A percentile compares a stretch with the other conserved stretches of the same genome.
These are phyloP conservation scores for Glycine latifolia DNA, from an alignment of 306 rosid genomes.

Conservation along the genomic window DNA sequence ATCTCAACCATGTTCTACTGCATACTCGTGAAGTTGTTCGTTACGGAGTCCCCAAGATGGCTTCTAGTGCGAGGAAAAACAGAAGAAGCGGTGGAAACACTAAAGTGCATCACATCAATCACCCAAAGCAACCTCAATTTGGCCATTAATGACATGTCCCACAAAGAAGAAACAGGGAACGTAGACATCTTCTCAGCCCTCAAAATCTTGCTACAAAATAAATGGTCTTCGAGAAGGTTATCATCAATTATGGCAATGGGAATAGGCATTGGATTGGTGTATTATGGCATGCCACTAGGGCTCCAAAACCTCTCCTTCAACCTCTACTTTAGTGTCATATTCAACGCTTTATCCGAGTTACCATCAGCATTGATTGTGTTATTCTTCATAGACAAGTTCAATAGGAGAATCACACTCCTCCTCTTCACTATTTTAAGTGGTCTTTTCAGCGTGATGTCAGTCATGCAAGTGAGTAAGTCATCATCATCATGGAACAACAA, in stretches of 20 bases:
- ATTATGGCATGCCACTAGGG: conserved; percentile 68
- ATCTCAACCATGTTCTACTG: conserved; percentile 52
- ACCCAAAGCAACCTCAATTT: conserved; percentile 16
- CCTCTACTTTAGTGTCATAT: conserved; percentile 57
- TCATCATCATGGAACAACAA: neutral
- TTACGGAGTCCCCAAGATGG: conserved; percentile 71
- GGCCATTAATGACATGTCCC: conserved; percentile 42
- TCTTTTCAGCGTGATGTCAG: conserved; percentile 52
- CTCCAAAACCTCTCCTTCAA: conserved; percentile 54
- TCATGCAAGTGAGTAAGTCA: conserved; percentile 12
- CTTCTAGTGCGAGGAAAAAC: conserved; percentile 55
- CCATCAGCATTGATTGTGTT: conserved; percentile 54
- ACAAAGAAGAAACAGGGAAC: conserved; percentile 36
- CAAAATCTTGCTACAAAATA: conserved; percentile 37
- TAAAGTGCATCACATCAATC: conserved; percentile 34
- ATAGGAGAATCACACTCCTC: conserved; percentile 50
- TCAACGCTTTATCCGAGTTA: conserved; percentile 69
- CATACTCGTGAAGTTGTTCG: conserved; percentile 33
- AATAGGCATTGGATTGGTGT: conserved; percentile 60
- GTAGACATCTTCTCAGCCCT: conserved; percentile 50
- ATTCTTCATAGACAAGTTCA: conserved; percentile 47
- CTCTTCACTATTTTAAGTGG: conserved; percentile 47
- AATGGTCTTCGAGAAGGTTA: conserved; percentile 57
- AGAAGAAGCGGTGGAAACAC: conserved; percentile 54
- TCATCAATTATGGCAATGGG: conserved; percentile 38